Evolutionary conservation across 345 rosid genomes (phyloP), one percentile per base, ranked within the genome.

Genomic region (Pistacia atlantica): DNA sequence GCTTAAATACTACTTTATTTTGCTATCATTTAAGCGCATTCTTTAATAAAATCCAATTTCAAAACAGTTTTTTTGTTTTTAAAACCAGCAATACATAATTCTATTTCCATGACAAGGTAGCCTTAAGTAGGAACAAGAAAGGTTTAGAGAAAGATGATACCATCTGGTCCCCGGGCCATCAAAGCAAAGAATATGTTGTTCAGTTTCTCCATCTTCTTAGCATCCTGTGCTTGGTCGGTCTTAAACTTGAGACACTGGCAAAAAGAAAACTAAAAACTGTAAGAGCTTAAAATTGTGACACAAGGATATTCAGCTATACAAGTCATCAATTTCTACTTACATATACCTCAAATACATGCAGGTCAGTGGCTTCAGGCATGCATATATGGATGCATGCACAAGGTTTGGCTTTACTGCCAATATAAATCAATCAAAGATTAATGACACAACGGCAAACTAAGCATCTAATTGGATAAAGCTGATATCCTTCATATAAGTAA

Each of bases 221-320:
- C 99, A 67, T 93, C 97, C 80, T 96, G 97, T 74, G 95, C 97
- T 87, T 93, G 97, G 85, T 93, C 98, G 22, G 97, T 96, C 88
- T 96, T 96, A 84, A 96, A 96, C 86, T 96, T 96, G 80, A 96
- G 95, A 86, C 98, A 93, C 99, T 91, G 82, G 67, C 18, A 61
- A 71, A 57, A 77, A 25, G 60, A 63, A 74, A 49, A 42, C 10
- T 2, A 37, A n/a, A 28, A 18, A 37, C 17, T 17, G 13, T 16
- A 33, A 73, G 37, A 49, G 33, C 76, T 31, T 13, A 16, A 17
- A 11, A 31, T 62, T 68, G 3, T 51, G 31, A 49, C 13, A 49
- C 45, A 37, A 6, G 6, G 46, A 31, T 31, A 62, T 48, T 45
- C 10, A 72, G 22, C 3, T 2, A 57, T 20, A 31, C 28, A 13